Percentiles rank a stretch among this genome's conserved stretches.
Conservation (phyloP, 177 flowering plant genomes). For the Vitis hybrid region DNA sequence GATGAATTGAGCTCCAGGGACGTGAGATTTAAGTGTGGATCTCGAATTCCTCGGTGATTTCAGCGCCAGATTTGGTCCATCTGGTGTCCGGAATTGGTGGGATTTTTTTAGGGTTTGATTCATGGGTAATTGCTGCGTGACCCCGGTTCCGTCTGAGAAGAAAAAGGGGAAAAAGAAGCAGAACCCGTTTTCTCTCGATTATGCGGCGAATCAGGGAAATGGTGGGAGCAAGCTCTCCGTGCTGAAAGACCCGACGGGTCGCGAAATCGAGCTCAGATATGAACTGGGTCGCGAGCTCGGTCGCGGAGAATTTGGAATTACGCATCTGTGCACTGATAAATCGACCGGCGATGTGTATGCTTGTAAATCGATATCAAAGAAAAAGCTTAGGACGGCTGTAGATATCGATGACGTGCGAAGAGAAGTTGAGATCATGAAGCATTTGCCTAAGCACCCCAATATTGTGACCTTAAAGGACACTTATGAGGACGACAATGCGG, state of each 20-base stretch:
- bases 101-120: not conserved
- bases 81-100: not conserved
- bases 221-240: constrained; percentile 50
- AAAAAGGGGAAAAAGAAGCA: constrained; percentile 35
- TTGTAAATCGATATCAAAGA: constrained; percentile 90
- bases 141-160: constrained; percentile 20
- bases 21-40: too few species aligned
- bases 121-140: constrained; percentile 59
- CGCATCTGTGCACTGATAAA: constrained; percentile 81
- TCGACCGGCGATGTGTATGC: constrained; percentile 52
- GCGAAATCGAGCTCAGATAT: constrained; percentile 56
- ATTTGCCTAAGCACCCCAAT: constrained; percentile 79
- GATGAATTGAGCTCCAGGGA: too few species aligned
- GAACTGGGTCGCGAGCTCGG: constrained; percentile 90
- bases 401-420: constrained; percentile 94
- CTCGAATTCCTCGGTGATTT: too few species aligned
- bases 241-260: constrained; percentile 69
- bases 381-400: constrained; percentile 80
- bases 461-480: constrained; percentile 84
- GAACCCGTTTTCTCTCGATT: constrained; percentile 55
- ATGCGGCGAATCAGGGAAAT: constrained; percentile 24
- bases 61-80: too few species aligned
- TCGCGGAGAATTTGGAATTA: constrained; percentile 87
- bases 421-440: constrained; percentile 92
- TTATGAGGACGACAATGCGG: constrained; percentile 86